Evolutionary conservation across 2,329 filamentous ascomycete species (phyloP).

Genomic region (Ambrosiella cleistominuta): DNA sequence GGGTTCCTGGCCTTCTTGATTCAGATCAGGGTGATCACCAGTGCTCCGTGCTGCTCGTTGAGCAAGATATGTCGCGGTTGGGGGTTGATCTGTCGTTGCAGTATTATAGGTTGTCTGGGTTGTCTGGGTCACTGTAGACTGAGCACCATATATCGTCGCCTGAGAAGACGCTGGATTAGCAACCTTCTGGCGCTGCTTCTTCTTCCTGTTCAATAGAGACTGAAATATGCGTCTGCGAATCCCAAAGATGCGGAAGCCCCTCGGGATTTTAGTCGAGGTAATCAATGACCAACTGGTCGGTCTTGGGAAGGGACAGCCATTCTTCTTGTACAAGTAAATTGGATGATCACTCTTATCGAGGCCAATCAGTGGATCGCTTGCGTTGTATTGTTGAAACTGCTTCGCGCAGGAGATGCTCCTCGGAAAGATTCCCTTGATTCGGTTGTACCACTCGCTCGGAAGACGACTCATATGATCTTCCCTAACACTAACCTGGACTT

Average conservation of each 20-base stretch:
- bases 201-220: no score
- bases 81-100: no score
- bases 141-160: no score
- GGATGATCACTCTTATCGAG: neutral
- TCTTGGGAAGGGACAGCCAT: neutral
- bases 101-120: no score
- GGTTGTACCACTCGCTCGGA: neutral
- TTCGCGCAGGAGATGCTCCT: neutral
- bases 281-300: no score
- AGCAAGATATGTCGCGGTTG: no score
- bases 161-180: no score
- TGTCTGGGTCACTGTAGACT: no score
- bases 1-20: neutral
- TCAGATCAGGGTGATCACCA: neutral
- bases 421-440: neutral
- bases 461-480: neutral
- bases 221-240: no score
- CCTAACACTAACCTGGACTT: neutral
- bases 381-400: neutral
- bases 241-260: no score
- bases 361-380: neutral
- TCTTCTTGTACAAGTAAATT: neutral
- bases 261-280: no score
- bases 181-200: no score
- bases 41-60: neutral